Base-by-base conservation (phyloP, 768 basidiomycete genomes). In the Hydnomerulius pinastri region DNA sequence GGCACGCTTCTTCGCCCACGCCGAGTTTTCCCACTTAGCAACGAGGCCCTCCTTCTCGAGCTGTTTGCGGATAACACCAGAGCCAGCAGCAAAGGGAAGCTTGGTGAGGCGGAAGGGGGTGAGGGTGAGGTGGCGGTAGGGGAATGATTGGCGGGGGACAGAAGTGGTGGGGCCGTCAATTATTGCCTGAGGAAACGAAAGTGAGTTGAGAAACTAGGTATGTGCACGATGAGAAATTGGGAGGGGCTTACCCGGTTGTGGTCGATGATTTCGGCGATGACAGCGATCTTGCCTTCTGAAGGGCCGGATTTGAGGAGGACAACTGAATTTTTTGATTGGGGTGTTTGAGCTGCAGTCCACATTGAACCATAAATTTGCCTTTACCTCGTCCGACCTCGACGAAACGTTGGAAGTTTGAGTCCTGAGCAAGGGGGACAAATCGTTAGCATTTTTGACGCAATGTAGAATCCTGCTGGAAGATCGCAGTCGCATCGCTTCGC, bases 351-450 rank as follows among this genome's bases (percentile, higher is more conserved):
- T n/a, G n/a, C n/a, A n/a, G n/a, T n/a, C n/a, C n/a, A n/a, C n/a
- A n/a, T n/a, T n/a, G n/a, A n/a, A n/a, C n/a, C n/a, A n/a, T n/a
- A n/a, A n/a, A n/a, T n/a, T n/a, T n/a, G n/a, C n/a, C n/a, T n/a
- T n/a, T 43, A 92, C 90, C 90, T 67, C 96, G 91, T 68, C 96
- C 96, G 70, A 98, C 93, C 84, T 99, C 90, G 67, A 98, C 95
- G 75, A 96, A 98, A 56, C 92, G 91, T 75, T 87, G 86, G 82
- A 98, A 98, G 71, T 86, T 92, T 65, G 91, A 94, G 59, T 85
- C 79, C 83, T 89, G 62, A 24, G 24, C 40, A 30, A 30, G 9
- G 23, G 24, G n/a, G n/a, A n/a, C n/a, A n/a, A n/a, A n/a, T n/a
- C n/a, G n/a, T n/a, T n/a, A n/a, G n/a, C n/a, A n/a, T n/a, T n/a